A percentile compares a stretch with the other conserved stretches of the same genome.
These are phyloP conservation scores for Coemansia sp. DNA, from an alignment of 192 early-diverging fungal genomes.

Conservation along the genomic window DNA sequence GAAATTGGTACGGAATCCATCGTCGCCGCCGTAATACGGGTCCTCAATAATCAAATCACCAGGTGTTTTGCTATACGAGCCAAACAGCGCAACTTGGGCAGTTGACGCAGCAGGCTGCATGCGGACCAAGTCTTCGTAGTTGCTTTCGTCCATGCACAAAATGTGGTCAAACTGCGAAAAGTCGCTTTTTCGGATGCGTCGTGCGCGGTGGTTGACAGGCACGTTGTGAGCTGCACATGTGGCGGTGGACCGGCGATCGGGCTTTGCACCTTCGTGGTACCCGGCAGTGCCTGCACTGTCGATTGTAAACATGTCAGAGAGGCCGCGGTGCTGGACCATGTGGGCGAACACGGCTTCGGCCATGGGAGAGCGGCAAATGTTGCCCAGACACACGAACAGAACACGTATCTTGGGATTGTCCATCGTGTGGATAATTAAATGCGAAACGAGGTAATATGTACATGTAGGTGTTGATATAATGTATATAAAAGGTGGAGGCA, in stretches of 20 bases:
- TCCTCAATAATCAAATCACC: constrained; percentile 37
- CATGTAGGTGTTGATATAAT: background rate
- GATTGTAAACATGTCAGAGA: constrained; percentile 64
- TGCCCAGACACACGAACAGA: constrained; percentile 70
- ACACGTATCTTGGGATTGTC: constrained; percentile 30
- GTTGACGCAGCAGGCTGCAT: constrained; percentile 44
- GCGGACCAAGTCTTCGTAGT: constrained; percentile 62
- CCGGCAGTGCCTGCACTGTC: constrained; percentile 85
- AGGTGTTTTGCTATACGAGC: constrained; percentile 23
- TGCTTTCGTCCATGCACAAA: constrained; percentile 88
- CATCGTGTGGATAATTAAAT: background rate
- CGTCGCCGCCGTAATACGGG: constrained; percentile 52
- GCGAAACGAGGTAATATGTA: background rate
- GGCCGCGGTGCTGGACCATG: constrained; percentile 60
- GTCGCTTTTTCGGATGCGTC: constrained; percentile 63
- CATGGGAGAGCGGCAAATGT: constrained; percentile 92
- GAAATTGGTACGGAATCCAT: constrained; percentile 51
- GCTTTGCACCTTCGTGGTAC: constrained; percentile 72
- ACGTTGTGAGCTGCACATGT: constrained; percentile 74
- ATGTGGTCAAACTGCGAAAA: constrained; percentile 80
- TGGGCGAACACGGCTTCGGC: constrained; percentile 90
- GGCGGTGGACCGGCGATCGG: constrained; percentile 67
- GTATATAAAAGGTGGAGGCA: background rate
- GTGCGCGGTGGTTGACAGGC: constrained; percentile 71
- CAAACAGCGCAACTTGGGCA: constrained; percentile 45